phyloP scores from a whole-genome alignment of 805 yeast genomes.

The Barnettozyma siamensis region DNA sequence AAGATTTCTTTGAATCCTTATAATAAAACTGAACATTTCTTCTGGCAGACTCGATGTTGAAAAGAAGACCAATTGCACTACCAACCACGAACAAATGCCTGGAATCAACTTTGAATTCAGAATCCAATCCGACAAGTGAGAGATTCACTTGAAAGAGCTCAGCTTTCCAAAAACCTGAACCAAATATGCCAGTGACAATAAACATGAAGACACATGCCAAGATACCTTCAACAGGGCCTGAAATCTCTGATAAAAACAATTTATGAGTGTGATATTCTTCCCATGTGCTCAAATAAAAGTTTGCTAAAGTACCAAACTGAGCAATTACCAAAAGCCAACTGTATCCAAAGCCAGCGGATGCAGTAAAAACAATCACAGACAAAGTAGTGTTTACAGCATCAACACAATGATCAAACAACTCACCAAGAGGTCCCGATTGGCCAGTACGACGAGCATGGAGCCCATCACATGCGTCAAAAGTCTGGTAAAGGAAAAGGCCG shows the following conservation, averaged over 20 bases:
- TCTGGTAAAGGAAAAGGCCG: constrained; percentile 85
- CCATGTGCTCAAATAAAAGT: constrained; percentile 90
- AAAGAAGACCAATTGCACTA: constrained; percentile 50
- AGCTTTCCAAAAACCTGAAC: constrained; percentile 62
- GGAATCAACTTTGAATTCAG: constrained; percentile 30
- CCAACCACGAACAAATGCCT: constrained; percentile 40
- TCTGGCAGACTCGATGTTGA: constrained; percentile 66
- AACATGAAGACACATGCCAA: constrained; percentile 53
- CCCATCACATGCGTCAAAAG: constrained; percentile 96
- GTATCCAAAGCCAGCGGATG: constrained; percentile 74
- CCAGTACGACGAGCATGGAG: constrained; percentile 93
- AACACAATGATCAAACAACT: constrained; percentile 85
- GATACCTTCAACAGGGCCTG: constrained; percentile 96
- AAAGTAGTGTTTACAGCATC: constrained; percentile 75
- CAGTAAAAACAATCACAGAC: constrained; percentile 65
- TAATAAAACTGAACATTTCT: constrained; percentile 50
- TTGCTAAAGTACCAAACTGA: constrained; percentile 69
- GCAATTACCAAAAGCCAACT: constrained; percentile 54
- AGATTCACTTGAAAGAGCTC: constrained; percentile 33
- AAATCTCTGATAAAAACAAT: constrained; percentile 66
- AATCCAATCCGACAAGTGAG: constrained; percentile 10
- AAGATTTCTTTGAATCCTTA: constrained; percentile 23
- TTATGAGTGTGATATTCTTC: constrained; percentile 91
- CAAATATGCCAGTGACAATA: constrained; percentile 57
- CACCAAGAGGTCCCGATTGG: constrained; percentile 93